These are phyloP conservation scores for Lactifluus hygrophoroides DNA, from an alignment of 768 basidiomycete species.

Conservation along the genomic window DNA sequence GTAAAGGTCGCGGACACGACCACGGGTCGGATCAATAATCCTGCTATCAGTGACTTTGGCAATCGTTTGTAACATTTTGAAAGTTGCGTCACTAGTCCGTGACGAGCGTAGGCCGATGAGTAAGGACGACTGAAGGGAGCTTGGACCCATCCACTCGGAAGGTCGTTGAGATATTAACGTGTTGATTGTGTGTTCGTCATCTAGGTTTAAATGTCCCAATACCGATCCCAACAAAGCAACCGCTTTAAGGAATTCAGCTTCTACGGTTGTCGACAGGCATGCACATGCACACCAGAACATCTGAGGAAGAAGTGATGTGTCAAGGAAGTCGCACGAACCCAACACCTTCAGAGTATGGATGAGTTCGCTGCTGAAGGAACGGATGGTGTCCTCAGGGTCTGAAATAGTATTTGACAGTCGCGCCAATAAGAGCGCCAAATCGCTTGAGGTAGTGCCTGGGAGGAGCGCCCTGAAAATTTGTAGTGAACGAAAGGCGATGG, in stretches of 20 bases:
- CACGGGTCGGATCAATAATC: conserved; percentile 62
- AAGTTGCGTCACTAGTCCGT: conserved; percentile 53
- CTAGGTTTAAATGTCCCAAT: conserved; percentile 60
- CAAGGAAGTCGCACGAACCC: conserved; percentile 46
- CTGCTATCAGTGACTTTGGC: conserved; percentile 50
- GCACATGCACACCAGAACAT: conserved; percentile 84
- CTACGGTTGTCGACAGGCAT: conserved; percentile 73
- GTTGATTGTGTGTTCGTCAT: conserved; percentile 59
- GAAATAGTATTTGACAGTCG: conserved; percentile 80
- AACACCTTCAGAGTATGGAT: conserved; percentile 64
- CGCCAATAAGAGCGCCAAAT: conserved; percentile 72
- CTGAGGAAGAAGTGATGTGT: conserved; percentile 61
- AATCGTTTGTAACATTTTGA: conserved; percentile 57
- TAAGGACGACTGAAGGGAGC: conserved; percentile 60
- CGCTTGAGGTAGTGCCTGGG: conserved; percentile 58
- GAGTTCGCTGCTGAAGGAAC: conserved; percentile 77
- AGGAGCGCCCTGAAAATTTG: conserved; percentile 82
- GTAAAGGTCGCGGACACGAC: conserved; percentile 75
- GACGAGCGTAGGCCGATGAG: conserved; percentile 77
- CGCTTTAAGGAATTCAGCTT: conserved; percentile 66
- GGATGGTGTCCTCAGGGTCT: conserved; percentile 65
- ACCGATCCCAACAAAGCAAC: conserved; percentile 57
- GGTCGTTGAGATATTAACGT: conserved; percentile 63
- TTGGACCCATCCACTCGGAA: conserved; percentile 55
- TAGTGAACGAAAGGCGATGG: conserved; percentile 79